Evolutionary conservation across 805 yeast species (phyloP), one percentile per base, ranked within the genome.

Genomic region (Suhomyces kilbournensis): DNA sequence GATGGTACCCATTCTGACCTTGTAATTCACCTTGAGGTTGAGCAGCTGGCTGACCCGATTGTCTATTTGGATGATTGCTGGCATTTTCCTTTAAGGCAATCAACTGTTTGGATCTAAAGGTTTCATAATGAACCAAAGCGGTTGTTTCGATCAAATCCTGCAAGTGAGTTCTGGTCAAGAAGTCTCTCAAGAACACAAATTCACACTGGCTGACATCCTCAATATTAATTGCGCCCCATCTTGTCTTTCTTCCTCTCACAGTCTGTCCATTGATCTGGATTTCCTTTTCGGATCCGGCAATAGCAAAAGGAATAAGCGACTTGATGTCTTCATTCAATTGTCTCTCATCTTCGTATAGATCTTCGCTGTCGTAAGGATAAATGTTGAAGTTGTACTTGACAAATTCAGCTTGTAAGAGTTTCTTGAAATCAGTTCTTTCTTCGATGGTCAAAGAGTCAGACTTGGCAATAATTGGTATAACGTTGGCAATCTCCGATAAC

Each of bases 141-240:
- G 99, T 94, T 10, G 96, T 84, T 71, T 94, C 99, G 63, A 94
- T 92, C 69, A 94, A 83, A 69, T 93, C 98, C 70, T 91, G 97
- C 64, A 94, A 78, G 70, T 94, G 97, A 7, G 98, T 90, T 75
- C 97, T 85, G 45, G 97, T 90, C 65, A 94, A 81, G 70, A 94
- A 94, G 69, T 90, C 96, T 74, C 97, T 84, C 66, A 94, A 83
- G 62, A 90, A 91, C 38, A 90, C 90, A 77, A 94, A 94, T 75
- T 94, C 99, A 73, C 97, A 91, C 73, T 94, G 98, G 51, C 86
- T 82, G 50, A 90, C 91, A 73, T 94, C 97, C 74, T 92, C 97
- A 55, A 94, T 90, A 69, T 91, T 89, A 64, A 93, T 87, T 15
- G 87, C 80, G 22, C 97, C 97, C 97, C 97, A 93, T 66, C 86